Evolutionary conservation across 371 early-diverging fungal genomes (phyloP).

Genomic region (Mortierella polycephala): DNA sequence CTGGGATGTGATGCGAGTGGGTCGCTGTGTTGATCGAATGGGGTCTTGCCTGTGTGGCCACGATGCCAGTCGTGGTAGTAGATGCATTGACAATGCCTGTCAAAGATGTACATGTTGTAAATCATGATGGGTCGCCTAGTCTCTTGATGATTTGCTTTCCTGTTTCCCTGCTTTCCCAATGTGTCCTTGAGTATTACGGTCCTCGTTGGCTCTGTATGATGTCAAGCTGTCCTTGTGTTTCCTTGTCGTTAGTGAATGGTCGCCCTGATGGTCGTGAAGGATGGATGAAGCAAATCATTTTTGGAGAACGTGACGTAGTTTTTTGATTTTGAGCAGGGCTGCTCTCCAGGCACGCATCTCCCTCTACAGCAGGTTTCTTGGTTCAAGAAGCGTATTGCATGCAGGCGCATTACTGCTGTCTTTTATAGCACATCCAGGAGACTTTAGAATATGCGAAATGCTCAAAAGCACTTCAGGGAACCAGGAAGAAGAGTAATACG

Average conservation of each 20-base stretch:
- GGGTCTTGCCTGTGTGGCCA: constrained; percentile 46
- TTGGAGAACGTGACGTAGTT: no score
- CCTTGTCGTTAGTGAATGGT: no score
- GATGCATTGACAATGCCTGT: constrained; percentile 92
- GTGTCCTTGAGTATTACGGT: no score
- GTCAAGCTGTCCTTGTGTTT: no score
- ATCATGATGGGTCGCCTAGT: constrained; percentile 62
- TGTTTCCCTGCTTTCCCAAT: no score
- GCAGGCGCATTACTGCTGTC: constrained; percentile 1
- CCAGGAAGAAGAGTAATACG: no score
- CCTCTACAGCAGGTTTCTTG: constrained; percentile 61
- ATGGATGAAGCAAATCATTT: no score
- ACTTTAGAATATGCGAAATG: no score
- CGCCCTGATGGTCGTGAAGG: no score
- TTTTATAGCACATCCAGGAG: neutral
- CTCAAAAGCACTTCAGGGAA: no score
- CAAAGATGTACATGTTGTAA: constrained; percentile 91
- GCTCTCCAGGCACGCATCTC: constrained; percentile 54
- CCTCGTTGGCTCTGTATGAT: no score
- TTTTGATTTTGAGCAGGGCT: constrained; percentile 2
- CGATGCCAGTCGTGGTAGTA: constrained; percentile 84
- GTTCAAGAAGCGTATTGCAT: constrained; percentile 51
- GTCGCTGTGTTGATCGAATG: constrained; percentile 52
- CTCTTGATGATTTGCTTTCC: no score
- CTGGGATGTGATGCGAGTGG: constrained; percentile 50